A percentile compares a stretch with the other conserved stretches of the same genome.
Evolutionary conservation across 2,329 filamentous ascomycete species (phyloP).

Genomic region (Dissoconium aciculare): DNA sequence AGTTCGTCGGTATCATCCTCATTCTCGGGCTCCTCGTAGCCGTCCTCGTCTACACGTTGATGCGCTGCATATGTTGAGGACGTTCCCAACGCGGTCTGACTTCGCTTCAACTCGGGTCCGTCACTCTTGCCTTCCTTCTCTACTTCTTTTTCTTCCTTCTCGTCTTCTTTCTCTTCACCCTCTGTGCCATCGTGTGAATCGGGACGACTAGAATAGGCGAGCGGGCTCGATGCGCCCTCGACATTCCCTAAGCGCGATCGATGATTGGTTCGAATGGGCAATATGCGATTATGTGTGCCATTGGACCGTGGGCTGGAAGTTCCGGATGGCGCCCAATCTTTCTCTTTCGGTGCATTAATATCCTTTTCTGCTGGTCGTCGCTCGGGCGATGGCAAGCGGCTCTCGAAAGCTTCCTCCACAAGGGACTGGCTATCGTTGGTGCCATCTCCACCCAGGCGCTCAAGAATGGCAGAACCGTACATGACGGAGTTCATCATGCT

Average conservation of each 20-base stretch:
- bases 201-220: constrained; percentile 19
- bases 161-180: constrained; percentile 3
- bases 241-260: constrained; percentile 16
- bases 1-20: constrained; percentile 34
- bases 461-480: constrained; percentile 63
- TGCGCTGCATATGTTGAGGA: too few relatives aligned
- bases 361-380: not conserved
- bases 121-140: constrained; percentile 2
- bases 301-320: constrained; percentile 8
- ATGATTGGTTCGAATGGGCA: constrained; percentile 4
- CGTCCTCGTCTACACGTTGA: constrained; percentile 16
- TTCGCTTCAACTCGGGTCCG: constrained; percentile 14
- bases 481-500: constrained; percentile 44
- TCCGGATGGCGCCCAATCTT: constrained; percentile 16
- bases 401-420: constrained; percentile 13
- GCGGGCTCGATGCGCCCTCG: constrained; percentile 18
- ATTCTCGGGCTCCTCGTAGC: constrained; percentile 20
- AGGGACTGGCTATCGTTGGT: constrained; percentile 21
- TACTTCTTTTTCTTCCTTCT: constrained; percentile 2
- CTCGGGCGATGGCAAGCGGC: constrained; percentile 6
- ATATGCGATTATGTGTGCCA: constrained; percentile 5
- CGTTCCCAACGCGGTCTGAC: constrained; percentile 15
- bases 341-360: constrained; percentile 11
- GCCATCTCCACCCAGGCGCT: constrained; percentile 29
- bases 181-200: constrained; percentile 15